These are phyloP conservation scores for Miscanthus lutarioriparius DNA, from an alignment of 176 grass and related monocot species.

Conservation along the genomic window DNA sequence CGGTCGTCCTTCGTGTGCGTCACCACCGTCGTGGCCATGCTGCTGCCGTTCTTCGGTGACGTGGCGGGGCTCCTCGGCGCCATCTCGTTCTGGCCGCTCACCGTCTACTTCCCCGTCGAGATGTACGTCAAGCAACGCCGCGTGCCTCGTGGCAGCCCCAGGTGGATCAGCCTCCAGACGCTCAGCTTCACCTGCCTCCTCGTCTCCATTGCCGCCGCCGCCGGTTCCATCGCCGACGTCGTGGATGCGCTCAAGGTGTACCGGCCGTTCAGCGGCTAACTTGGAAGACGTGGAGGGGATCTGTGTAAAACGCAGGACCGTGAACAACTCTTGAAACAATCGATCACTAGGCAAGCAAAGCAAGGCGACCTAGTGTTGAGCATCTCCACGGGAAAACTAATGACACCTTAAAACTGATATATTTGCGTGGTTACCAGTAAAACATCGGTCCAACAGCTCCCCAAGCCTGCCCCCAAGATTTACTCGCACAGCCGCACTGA, in stretches of 20 bases:
- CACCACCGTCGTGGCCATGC: slow-evolving; percentile 70
- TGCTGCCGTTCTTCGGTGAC: slow-evolving; percentile 88
- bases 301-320: background rate
- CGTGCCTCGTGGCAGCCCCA: slow-evolving; percentile 34
- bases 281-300: background rate
- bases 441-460: no score
- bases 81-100: slow-evolving; percentile 89
- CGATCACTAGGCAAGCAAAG: background rate
- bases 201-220: slow-evolving; percentile 56
- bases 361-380: no score
- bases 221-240: slow-evolving; percentile 69
- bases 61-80: slow-evolving; percentile 80
- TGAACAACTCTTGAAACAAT: background rate
- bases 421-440: no score
- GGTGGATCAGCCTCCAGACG: slow-evolving; percentile 46
- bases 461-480: no score
- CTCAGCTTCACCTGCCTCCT: slow-evolving; percentile 56
- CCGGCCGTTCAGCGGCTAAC: slow-evolving; percentile 55
- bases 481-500: no score
- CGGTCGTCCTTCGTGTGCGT: slow-evolving; percentile 68
- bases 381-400: no score
- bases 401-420: no score
- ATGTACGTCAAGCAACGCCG: slow-evolving; percentile 80
- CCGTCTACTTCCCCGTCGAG: slow-evolving; percentile 93
- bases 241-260: slow-evolving; percentile 65